Conservation (phyloP, 805 yeast genomes). For the Pichia ethanolica region DNA sequence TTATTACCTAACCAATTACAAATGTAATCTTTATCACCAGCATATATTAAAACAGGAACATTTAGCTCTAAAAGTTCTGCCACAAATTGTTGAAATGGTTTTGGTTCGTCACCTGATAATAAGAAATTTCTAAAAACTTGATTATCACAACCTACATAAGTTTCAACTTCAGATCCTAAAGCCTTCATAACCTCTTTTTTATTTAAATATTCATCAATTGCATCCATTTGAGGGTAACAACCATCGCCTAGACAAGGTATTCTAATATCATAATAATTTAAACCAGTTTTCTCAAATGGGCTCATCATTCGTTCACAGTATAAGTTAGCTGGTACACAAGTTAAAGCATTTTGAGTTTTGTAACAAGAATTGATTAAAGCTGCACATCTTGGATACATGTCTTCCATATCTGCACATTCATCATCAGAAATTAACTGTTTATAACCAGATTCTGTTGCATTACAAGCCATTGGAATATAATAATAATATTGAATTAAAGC, state of each 20-base stretch:
- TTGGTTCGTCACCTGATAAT: conserved; percentile 87
- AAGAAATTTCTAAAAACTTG: conserved; percentile 74
- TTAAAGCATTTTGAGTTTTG: conserved; percentile 61
- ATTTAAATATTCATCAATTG: conserved; percentile 75
- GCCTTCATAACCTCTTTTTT: conserved; percentile 66
- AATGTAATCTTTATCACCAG: conserved; percentile 94
- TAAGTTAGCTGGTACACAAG: conserved; percentile 85
- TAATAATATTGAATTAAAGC: conserved; percentile 69
- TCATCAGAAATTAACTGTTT: conserved; percentile 71
- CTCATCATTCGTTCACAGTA: conserved; percentile 85
- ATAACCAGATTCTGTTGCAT: conserved; percentile 61
- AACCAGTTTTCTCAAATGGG: conserved; percentile 78
- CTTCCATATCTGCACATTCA: conserved; percentile 66
- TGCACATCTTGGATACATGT: conserved; percentile 69
- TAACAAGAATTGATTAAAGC: conserved; percentile 74
- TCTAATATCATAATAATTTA: conserved; percentile 87
- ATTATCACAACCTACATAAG: conserved; percentile 68
- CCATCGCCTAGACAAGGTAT: conserved; percentile 58
- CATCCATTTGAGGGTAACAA: conserved; percentile 75
- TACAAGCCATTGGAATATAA: conserved; percentile 93
- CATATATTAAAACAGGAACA: conserved; percentile 81
- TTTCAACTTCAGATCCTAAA: conserved; percentile 84
- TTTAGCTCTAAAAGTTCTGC: conserved; percentile 61
- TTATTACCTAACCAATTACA: conserved; percentile 96
- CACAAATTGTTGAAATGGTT: conserved; percentile 76